Percentiles rank a stretch among this genome's conserved stretches.
phyloP scores from a whole-genome alignment of 2,329 filamentous ascomycete genomes.

The Penicillium corylophilum region DNA sequence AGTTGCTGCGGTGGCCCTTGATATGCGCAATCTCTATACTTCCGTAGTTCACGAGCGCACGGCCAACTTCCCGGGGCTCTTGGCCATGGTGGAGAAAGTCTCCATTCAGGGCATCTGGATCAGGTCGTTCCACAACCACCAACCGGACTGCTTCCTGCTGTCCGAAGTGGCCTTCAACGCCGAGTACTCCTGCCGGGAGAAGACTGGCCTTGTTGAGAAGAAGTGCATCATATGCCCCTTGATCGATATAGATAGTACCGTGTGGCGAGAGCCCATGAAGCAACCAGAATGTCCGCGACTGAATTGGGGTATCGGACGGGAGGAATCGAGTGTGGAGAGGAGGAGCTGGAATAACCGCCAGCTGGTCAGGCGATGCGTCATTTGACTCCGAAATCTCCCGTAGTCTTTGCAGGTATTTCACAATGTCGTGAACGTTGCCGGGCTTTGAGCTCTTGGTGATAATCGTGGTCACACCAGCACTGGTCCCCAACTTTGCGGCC shows the following conservation, averaged over 20 bases:
- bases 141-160: conserved; percentile 91
- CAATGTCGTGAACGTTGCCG: conserved; percentile 85
- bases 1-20: conserved; percentile 76
- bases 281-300: conserved; percentile 96
- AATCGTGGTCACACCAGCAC: conserved; percentile 90
- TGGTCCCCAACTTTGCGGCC: conserved; percentile 85
- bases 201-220: conserved; percentile 75
- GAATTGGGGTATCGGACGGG: conserved; percentile 77
- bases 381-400: conserved; percentile 39
- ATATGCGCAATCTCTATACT: conserved; percentile 79
- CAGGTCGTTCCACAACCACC: conserved; percentile 69
- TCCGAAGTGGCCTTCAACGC: conserved; percentile 81
- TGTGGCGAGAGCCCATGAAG: conserved; percentile 87
- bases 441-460: conserved; percentile 94
- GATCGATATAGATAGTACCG: conserved; percentile 88
- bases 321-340: conserved; percentile 92
- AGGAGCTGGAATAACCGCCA: conserved; percentile 45
- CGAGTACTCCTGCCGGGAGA: conserved; percentile 85
- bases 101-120: conserved; percentile 41
- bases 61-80: conserved; percentile 70
- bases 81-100: conserved; percentile 40
- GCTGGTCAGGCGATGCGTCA: conserved; percentile 20
- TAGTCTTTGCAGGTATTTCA: conserved; percentile 71
- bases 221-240: conserved; percentile 80
- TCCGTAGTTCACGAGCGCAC: conserved; percentile 92